A percentile compares a stretch with the other conserved stretches of the same genome.
Conservation (phyloP, 2,329 filamentous ascomycete species). For the Fusarium dimerum region DNA sequence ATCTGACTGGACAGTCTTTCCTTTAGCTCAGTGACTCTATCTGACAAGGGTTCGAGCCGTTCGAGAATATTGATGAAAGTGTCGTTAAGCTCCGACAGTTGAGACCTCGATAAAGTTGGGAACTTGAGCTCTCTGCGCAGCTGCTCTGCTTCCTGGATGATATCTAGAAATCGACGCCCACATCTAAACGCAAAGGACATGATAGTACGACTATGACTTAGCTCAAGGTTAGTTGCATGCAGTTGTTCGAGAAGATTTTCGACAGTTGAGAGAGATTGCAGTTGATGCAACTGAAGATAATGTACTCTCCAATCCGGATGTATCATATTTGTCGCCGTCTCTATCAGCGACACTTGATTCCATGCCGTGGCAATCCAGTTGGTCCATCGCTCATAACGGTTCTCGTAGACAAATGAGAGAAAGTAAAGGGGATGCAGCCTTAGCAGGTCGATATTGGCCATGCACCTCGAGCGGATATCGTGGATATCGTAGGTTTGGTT, state of each 20-base stretch:
- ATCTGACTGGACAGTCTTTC: slow-evolving; percentile 6
- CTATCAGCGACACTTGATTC: slow-evolving; percentile 2
- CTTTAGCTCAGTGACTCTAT: background rate
- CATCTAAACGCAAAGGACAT: slow-evolving; percentile 1
- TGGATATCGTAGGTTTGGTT: background rate
- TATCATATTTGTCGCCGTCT: slow-evolving; percentile 7
- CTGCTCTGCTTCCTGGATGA: slow-evolving; percentile 1
- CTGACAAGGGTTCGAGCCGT: slow-evolving; percentile 1
- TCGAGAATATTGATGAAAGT: background rate
- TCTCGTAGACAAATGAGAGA: slow-evolving; percentile 4
- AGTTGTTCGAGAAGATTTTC: slow-evolving; percentile 7
- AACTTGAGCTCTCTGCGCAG: slow-evolving; percentile 1
- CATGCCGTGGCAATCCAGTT: slow-evolving; percentile 3
- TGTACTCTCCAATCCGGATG: background rate
- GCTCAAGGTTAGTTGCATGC: slow-evolving; percentile 4
- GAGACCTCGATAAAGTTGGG: background rate
- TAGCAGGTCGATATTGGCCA: slow-evolving; percentile 1
- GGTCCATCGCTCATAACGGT: slow-evolving; percentile 1
- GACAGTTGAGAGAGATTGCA: background rate
- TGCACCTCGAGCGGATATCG: background rate
- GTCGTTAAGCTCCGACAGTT: background rate
- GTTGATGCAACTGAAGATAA: background rate
- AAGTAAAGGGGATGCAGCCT: slow-evolving; percentile 9
- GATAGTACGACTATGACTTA: slow-evolving; percentile 5
- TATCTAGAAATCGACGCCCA: background rate